Conservation (phyloP, 345 rosid species). For the Gossypium arboreum region DNA sequence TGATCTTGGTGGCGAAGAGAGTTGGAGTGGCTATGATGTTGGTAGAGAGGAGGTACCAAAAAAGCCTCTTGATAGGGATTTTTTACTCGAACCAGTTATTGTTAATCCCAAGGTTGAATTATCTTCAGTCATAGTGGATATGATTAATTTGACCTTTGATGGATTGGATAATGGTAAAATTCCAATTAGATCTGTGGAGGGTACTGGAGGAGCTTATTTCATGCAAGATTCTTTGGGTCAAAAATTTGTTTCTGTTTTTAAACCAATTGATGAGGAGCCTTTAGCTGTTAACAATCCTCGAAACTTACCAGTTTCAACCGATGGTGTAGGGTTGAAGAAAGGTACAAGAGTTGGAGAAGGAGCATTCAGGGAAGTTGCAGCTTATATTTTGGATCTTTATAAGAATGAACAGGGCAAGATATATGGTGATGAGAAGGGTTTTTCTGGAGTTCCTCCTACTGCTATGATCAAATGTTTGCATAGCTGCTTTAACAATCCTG, state of each 20-base stretch:
- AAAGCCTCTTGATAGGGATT: conserved; percentile 25
- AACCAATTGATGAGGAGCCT: conserved; percentile 89
- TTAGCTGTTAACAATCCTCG: conserved; percentile 76
- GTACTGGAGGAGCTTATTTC: conserved; percentile 86
- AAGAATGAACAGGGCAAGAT: conserved; percentile 27
- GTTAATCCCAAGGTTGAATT: conserved; percentile 36
- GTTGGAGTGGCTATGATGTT: conserved; percentile 14
- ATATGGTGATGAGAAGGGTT: conserved; percentile 45
- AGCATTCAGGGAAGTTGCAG: conserved; percentile 86
- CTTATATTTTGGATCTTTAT: conserved; percentile 77
- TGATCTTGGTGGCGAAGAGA: conserved; percentile 12
- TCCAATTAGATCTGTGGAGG: conserved; percentile 68
- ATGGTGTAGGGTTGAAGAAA: conserved; percentile 84
- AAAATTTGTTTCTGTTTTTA: conserved; percentile 67
- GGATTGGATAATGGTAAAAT: conserved; percentile 55
- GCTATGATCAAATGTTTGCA: conserved; percentile 68
- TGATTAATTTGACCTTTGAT: conserved; percentile 48
- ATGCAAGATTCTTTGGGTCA: conserved; percentile 65
- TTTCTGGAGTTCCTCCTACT: conserved; percentile 87
- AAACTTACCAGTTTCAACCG: conserved; percentile 58
- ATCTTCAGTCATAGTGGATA: conserved; percentile 39
- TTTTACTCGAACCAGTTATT: conserved; percentile 51
- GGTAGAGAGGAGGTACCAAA: conserved; percentile 12
- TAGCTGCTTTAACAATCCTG: conserved; percentile 64
- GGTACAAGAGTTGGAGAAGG: conserved; percentile 89